phyloP scores from a whole-genome alignment of 331 rosid genomes.

The Spiraea crenata region DNA sequence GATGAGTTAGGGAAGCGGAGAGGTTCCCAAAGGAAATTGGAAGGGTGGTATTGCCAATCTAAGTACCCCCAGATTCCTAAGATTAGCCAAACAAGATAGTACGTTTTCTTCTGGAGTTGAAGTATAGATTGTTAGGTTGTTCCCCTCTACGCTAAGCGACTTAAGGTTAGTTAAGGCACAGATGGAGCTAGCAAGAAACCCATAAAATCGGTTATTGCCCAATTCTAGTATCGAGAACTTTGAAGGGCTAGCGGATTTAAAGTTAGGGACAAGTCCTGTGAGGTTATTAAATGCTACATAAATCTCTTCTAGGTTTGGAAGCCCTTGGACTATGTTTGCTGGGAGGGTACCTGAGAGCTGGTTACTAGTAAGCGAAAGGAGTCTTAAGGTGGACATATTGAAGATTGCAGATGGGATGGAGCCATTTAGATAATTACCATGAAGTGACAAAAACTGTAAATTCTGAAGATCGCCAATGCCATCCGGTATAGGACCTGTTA shows the following conservation, averaged over 20 bases:
- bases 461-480: slow-evolving; percentile 15
- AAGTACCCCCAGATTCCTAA: not conserved
- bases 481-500: slow-evolving; percentile 19
- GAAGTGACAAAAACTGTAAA: not conserved
- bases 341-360: slow-evolving; percentile 8
- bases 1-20: not conserved
- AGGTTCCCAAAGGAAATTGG: not conserved
- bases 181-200: not conserved
- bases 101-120: not conserved
- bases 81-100: not conserved
- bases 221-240: not conserved
- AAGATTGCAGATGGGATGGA: too few species aligned
- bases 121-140: slow-evolving; percentile 12
- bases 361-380: not conserved
- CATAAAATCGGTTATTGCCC: slow-evolving; percentile 2
- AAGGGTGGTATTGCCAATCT: not conserved
- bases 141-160: not conserved
- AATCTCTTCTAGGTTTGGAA: slow-evolving; percentile 17
- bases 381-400: not conserved
- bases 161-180: slow-evolving; percentile 10
- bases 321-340: slow-evolving; percentile 5
- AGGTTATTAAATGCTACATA: not conserved
- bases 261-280: slow-evolving; percentile 18
- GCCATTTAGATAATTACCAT: not conserved
- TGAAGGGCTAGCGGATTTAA: slow-evolving; percentile 25